Conservation (phyloP, 2,329 filamentous ascomycete species). For the Alternaria triticina region DNA sequence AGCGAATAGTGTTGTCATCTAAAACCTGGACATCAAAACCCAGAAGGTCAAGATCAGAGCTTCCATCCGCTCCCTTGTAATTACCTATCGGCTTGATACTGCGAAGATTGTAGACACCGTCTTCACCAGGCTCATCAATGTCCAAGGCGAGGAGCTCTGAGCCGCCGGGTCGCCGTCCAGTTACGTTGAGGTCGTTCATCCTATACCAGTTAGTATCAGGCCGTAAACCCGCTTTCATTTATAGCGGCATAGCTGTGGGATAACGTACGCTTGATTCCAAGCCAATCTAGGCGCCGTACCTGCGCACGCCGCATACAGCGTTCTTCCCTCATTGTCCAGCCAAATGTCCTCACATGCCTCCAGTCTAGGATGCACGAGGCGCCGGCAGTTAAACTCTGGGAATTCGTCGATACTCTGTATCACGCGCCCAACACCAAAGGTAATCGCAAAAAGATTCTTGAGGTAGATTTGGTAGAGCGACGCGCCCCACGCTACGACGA, state of each 20-base stretch:
- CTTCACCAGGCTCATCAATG: slow-evolving; percentile 32
- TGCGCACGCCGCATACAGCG: slow-evolving; percentile 39
- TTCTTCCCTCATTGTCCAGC: slow-evolving; percentile 34
- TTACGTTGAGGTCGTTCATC: slow-evolving; percentile 24
- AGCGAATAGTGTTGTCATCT: slow-evolving; percentile 31
- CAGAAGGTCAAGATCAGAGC: slow-evolving; percentile 27
- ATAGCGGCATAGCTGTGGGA: not conserved
- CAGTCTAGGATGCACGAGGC: slow-evolving; percentile 29
- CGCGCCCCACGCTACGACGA: slow-evolving; percentile 31
- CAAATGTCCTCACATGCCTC: slow-evolving; percentile 42
- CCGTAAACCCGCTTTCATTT: not conserved
- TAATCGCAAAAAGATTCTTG: slow-evolving; percentile 29
- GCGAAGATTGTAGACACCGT: slow-evolving; percentile 34
- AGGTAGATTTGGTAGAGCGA: slow-evolving; percentile 36
- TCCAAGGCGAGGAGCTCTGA: slow-evolving; percentile 36
- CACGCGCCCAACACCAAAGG: slow-evolving; percentile 33
- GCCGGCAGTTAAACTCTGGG: slow-evolving; percentile 29
- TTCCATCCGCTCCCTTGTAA: slow-evolving; percentile 31
- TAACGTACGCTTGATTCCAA: slow-evolving; percentile 36
- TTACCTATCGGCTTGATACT: slow-evolving; percentile 24
- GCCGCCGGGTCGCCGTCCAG: slow-evolving; percentile 29
- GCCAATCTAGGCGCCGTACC: slow-evolving; percentile 25
- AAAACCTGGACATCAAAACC: slow-evolving; percentile 37
- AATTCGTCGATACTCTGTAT: slow-evolving; percentile 39
- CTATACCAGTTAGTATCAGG: slow-evolving; percentile 10